phyloP scores from a whole-genome alignment of 2,329 filamentous ascomycete genomes.

The Colletotrichum tabaci region DNA sequence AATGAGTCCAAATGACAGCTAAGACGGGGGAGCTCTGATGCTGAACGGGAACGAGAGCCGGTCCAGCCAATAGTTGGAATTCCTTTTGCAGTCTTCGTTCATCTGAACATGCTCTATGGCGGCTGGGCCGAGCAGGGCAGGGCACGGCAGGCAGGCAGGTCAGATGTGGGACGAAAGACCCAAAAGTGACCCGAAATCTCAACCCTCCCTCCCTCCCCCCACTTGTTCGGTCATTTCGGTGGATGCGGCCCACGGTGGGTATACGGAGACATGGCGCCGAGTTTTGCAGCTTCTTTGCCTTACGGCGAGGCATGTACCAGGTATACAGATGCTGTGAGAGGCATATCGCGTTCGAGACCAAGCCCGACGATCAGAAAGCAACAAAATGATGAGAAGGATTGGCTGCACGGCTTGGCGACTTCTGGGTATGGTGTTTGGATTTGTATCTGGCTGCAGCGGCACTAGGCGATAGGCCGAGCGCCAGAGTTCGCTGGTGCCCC shows the following conservation, averaged over 20 bases:
- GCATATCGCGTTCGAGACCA: constrained; percentile 21
- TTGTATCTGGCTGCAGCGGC: not conserved
- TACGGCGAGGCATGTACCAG: constrained; percentile 25
- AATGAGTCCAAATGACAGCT: constrained; percentile 12
- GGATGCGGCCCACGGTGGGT: not conserved
- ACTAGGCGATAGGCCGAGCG: constrained; percentile 18
- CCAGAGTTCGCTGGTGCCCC: not conserved
- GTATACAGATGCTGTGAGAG: not conserved
- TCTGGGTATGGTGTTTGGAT: not conserved
- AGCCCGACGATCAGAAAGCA: not conserved
- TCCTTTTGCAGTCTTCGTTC: constrained; percentile 5
- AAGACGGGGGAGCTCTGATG: not conserved
- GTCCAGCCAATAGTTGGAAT: constrained; percentile 33
- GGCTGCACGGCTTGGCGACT: constrained; percentile 17
- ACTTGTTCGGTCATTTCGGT: constrained; percentile 19
- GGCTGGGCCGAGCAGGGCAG: constrained; percentile 30
- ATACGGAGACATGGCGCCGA: not conserved
- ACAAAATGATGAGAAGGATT: constrained; percentile 17
- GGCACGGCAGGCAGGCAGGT: too few species aligned
- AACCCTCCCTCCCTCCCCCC: not conserved
- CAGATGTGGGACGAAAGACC: constrained; percentile 13
- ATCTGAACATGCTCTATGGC: constrained; percentile 28
- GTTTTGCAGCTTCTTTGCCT: constrained; percentile 20
- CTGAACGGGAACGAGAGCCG: constrained; percentile 1
- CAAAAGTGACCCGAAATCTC: constrained; percentile 13